Conservation (phyloP, 331 rosid genomes). For the Spiraea crenata region DNA sequence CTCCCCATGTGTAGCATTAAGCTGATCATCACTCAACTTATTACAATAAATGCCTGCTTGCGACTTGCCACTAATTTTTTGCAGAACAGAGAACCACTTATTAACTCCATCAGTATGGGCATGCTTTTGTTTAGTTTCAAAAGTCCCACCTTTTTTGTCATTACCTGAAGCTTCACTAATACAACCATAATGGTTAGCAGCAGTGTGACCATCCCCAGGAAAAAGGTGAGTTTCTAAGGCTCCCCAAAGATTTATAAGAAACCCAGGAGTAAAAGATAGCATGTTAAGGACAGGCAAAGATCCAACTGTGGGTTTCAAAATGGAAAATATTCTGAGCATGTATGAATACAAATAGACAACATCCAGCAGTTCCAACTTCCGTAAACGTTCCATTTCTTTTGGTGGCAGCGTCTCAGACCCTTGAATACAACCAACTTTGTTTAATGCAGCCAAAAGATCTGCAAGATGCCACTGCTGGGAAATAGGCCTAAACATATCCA, state of each 20-base stretch:
- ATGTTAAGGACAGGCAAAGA: conserved; percentile 76
- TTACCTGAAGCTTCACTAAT: conserved; percentile 31
- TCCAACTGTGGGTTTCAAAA: conserved; percentile 64
- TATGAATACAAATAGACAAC: conserved; percentile 71
- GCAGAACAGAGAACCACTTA: conserved; percentile 74
- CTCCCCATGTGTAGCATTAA: conserved; percentile 52
- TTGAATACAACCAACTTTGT: conserved; percentile 24
- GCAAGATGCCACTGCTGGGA: conserved; percentile 90
- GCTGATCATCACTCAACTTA: conserved; percentile 33
- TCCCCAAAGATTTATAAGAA: conserved; percentile 72
- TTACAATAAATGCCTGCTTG: conserved; percentile 40
- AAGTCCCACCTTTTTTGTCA: conserved; percentile 34
- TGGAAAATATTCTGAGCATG: conserved; percentile 66
- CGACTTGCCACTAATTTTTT: conserved; percentile 75
- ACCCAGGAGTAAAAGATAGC: conserved; percentile 94
- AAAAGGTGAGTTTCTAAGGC: conserved; percentile 62
- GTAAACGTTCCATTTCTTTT: conserved; percentile 34
- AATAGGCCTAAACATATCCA: conserved; percentile 76
- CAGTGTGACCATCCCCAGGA: conserved; percentile 38
- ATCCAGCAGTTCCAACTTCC: conserved; percentile 63
- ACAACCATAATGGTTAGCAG: conserved; percentile 29
- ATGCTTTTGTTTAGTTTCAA: conserved; percentile 52
- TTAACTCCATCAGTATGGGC: conserved; percentile 54
- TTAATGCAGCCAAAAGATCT: conserved; percentile 58
- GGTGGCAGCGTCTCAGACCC: conserved; percentile 35